These are phyloP conservation scores for Corinectria fuckeliana DNA, from an alignment of 2,329 filamentous ascomycete genomes.

Conservation along the genomic window DNA sequence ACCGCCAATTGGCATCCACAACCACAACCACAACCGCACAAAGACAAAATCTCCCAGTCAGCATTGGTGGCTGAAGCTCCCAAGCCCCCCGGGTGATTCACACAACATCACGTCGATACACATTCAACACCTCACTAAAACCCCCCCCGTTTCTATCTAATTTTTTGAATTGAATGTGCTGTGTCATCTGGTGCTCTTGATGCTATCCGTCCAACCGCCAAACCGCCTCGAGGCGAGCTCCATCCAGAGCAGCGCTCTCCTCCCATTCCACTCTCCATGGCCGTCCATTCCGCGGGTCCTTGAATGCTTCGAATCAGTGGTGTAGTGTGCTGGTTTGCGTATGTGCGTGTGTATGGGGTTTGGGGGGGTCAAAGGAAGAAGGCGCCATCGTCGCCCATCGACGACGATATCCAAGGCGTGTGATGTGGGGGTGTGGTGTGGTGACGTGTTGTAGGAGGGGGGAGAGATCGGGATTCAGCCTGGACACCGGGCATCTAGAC, in stretches of 20 bases:
- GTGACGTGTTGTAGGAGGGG: conserved; percentile 27
- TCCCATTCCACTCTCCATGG: conserved; percentile 29
- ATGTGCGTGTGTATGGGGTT: conserved; percentile 23
- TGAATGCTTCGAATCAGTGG: conserved; percentile 24
- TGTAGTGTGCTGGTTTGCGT: conserved; percentile 12
- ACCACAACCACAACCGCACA: neutral
- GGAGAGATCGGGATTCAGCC: conserved; percentile 19
- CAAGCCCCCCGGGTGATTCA: neutral
- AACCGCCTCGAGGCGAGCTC: conserved; percentile 27
- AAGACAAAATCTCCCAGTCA: neutral
- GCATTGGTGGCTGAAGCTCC: neutral
- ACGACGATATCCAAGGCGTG: conserved; percentile 22
- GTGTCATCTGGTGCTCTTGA: conserved; percentile 36
- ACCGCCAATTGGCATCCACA: neutral
- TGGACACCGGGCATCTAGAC: conserved; percentile 13
- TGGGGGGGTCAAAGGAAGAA: conserved; percentile 16
- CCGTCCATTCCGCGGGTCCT: conserved; percentile 31
- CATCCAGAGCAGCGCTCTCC: conserved; percentile 20
- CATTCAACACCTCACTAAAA: neutral
- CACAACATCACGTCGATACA: neutral
- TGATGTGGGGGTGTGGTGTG: conserved; percentile 19
- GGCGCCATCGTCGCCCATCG: conserved; percentile 12
- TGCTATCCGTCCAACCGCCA: conserved; percentile 37
- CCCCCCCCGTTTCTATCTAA: conserved; percentile 26
- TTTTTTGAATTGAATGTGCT: conserved; percentile 37